These are phyloP conservation scores for Mycena indigotica DNA, from an alignment of 768 basidiomycete genomes.

Conservation along the genomic window DNA sequence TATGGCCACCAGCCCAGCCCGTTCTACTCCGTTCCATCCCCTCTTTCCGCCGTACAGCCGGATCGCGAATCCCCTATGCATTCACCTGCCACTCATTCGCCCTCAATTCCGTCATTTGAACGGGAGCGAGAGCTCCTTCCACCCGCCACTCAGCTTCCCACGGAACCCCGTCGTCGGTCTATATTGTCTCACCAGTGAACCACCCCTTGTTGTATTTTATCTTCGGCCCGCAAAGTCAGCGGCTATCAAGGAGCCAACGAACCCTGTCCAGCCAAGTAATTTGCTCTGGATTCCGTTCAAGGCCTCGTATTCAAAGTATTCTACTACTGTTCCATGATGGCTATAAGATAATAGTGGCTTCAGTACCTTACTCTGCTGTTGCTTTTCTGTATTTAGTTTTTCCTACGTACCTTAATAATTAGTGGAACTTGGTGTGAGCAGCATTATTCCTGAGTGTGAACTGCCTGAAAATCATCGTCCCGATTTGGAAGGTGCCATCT, in stretches of 20 bases:
- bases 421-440: background rate
- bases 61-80: slow-evolving; percentile 44
- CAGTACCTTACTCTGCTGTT: slow-evolving; percentile 17
- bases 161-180: slow-evolving; percentile 44
- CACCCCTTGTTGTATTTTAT: slow-evolving; percentile 6
- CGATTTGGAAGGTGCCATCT: background rate
- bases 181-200: slow-evolving; percentile 39
- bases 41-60: slow-evolving; percentile 40
- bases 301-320: slow-evolving; percentile 20
- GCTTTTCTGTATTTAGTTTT: slow-evolving; percentile 16
- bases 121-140: slow-evolving; percentile 56
- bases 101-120: slow-evolving; percentile 54
- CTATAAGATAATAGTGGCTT: slow-evolving; percentile 24
- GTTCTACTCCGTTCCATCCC: slow-evolving; percentile 57
- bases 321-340: slow-evolving; percentile 19
- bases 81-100: slow-evolving; percentile 43
- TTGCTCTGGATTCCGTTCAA: slow-evolving; percentile 13
- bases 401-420: slow-evolving; percentile 21
- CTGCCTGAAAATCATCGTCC: background rate
- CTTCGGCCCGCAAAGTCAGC: background rate
- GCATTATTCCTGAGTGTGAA: background rate
- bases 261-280: background rate
- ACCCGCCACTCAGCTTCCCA: slow-evolving; percentile 46
- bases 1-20: slow-evolving; percentile 44
- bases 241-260: background rate